These are phyloP conservation scores for Cercospora citrullina DNA, from an alignment of 2,329 filamentous ascomycete species.

Conservation along the genomic window DNA sequence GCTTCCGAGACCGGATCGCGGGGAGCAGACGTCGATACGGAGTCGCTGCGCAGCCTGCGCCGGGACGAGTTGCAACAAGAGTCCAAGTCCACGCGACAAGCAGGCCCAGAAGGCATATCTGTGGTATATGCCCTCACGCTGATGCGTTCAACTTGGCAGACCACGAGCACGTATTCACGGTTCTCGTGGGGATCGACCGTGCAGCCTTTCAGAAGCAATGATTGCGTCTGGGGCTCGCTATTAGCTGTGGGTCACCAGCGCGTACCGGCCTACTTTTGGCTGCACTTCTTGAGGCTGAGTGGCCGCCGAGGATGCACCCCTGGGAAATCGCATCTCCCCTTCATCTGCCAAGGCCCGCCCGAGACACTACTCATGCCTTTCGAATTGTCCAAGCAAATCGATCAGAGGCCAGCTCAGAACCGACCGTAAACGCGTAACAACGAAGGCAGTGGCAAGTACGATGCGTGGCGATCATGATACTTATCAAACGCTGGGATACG, in stretches of 20 bases:
- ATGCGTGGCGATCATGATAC: background rate
- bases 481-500: background rate
- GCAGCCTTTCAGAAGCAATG: background rate
- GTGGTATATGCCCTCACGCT: background rate
- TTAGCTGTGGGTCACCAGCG: background rate
- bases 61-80: background rate
- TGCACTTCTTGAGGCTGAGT: background rate
- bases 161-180: background rate
- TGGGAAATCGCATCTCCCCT: background rate
- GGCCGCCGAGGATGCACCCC: background rate
- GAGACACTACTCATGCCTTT: background rate
- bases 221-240: conserved; percentile 3
- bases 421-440: background rate
- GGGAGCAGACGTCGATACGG: background rate
- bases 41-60: background rate
- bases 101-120: background rate
- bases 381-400: background rate
- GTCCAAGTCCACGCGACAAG: background rate
- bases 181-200: conserved; percentile 1
- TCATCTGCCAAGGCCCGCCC: conserved; percentile 6
- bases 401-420: background rate
- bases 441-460: background rate
- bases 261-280: background rate
- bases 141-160: background rate
- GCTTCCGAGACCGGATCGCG: background rate